Evolutionary conservation across 2,329 filamentous ascomycete genomes (phyloP).

Genomic region (Ascochyta clinopodiicola): DNA sequence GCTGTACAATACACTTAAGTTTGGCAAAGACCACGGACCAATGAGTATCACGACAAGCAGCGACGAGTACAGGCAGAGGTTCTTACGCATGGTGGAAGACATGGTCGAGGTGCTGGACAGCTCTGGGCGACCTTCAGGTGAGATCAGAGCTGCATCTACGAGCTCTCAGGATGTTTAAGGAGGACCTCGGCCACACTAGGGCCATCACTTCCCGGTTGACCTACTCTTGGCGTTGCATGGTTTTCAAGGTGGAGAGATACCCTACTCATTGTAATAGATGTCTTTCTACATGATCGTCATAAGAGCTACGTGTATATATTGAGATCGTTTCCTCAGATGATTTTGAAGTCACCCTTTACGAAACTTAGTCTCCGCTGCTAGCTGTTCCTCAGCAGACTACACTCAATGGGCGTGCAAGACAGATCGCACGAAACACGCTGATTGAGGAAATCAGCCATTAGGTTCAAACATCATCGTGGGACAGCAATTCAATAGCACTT

Average conservation of each 20-base stretch:
- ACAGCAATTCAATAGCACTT: neutral
- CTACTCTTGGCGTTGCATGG: neutral
- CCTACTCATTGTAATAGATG: neutral
- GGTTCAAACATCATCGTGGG: no score
- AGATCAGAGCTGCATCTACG: slow-evolving; percentile 30
- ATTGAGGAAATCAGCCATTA: no score
- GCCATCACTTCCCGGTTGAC: neutral
- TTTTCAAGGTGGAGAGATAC: slow-evolving; percentile 6
- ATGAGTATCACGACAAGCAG: slow-evolving; percentile 78
- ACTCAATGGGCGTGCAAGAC: no score
- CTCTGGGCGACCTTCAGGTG: slow-evolving; percentile 39
- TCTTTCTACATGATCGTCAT: no score
- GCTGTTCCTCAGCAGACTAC: no score
- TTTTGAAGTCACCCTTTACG: neutral
- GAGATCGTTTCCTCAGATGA: neutral
- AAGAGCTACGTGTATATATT: neutral
- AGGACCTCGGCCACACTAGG: neutral
- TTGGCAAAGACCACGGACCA: slow-evolving; percentile 66
- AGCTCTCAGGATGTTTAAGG: slow-evolving; percentile 16
- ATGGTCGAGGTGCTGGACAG: slow-evolving; percentile 46
- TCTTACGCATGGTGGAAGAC: slow-evolving; percentile 59
- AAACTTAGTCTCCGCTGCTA: no score
- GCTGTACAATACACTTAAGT: slow-evolving; percentile 62
- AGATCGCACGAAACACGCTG: no score
- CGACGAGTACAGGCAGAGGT: slow-evolving; percentile 68